Percentiles rank a stretch among this genome's conserved stretches.
These are phyloP conservation scores for Paspalum vaginatum DNA, from an alignment of 176 grass and related monocot genomes.

Conservation along the genomic window DNA sequence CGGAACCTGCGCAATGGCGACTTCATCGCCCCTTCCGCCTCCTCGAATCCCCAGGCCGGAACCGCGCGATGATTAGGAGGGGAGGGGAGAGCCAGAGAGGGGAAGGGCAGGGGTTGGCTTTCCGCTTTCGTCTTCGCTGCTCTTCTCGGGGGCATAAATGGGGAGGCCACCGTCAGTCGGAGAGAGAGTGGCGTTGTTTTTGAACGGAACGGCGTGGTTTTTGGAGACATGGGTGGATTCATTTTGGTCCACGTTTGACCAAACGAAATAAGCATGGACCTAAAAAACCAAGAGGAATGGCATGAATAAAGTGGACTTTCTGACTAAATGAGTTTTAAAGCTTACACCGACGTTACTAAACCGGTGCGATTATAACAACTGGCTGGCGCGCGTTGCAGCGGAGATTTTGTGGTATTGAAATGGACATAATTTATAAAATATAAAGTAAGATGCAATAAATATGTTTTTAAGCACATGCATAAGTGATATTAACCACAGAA, in stretches of 20 bases:
- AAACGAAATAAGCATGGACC: slow-evolving; percentile 34
- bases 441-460: no score
- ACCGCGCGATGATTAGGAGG: slow-evolving; percentile 1
- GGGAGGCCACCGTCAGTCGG: background rate
- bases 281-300: background rate
- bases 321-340: background rate
- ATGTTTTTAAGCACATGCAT: no score
- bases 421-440: no score
- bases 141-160: slow-evolving; percentile 22
- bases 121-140: background rate
- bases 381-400: no score
- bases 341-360: no score
- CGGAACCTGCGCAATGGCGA: slow-evolving; percentile 80
- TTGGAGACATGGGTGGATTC: background rate
- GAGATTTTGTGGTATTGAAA: no score
- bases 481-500: no score
- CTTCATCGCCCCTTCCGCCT: slow-evolving; percentile 56
- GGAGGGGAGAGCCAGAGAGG: background rate
- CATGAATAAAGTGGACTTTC: background rate
- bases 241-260: slow-evolving; percentile 59
- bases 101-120: background rate
- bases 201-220: slow-evolving; percentile 15
- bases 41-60: background rate
- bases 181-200: slow-evolving; percentile 21
- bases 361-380: no score